Conservation (phyloP, 768 basidiomycete species). For the Psilocybe cyanescens region DNA sequence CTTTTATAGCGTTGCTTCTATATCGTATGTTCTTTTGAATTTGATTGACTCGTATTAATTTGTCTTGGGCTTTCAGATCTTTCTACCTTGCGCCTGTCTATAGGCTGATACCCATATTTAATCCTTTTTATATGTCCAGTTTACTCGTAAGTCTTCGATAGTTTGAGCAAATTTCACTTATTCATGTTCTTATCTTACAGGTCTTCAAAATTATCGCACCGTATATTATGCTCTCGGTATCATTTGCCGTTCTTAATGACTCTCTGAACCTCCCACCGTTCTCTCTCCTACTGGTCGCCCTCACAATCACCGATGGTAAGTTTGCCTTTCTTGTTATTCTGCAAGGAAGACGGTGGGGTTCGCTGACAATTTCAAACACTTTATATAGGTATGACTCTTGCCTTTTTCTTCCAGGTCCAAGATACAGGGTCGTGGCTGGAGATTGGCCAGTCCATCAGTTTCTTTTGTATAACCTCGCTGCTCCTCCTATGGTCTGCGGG, state of each 20-base stretch:
- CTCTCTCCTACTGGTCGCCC: conserved; percentile 77
- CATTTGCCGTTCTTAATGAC: conserved; percentile 71
- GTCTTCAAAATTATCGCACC: conserved; percentile 84
- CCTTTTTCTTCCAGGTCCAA: conserved; percentile 83
- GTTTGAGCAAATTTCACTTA: neutral
- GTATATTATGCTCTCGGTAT: conserved; percentile 74
- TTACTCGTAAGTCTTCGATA: conserved; percentile 54
- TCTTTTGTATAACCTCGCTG: conserved; percentile 84
- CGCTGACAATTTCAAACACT: neutral
- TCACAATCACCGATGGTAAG: conserved; percentile 73
- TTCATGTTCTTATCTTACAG: conserved; percentile 33
- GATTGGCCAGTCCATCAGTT: conserved; percentile 87
- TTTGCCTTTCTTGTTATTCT: neutral
- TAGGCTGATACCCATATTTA: conserved; percentile 84
- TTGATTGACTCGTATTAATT: no score
- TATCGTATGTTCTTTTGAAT: conserved; percentile 56
- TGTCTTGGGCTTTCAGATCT: conserved; percentile 43
- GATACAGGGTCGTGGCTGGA: conserved; percentile 91
- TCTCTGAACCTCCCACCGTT: conserved; percentile 74
- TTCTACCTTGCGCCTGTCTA: conserved; percentile 91
- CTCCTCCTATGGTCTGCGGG: conserved; percentile 81
- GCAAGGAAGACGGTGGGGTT: neutral
- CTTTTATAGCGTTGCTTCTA: conserved; percentile 70
- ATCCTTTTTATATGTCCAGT: conserved; percentile 80
- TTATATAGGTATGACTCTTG: conserved; percentile 71